These are phyloP conservation scores for Metarhizium robertsii DNA, from an alignment of 2,329 filamentous ascomycete genomes.

Conservation along the genomic window DNA sequence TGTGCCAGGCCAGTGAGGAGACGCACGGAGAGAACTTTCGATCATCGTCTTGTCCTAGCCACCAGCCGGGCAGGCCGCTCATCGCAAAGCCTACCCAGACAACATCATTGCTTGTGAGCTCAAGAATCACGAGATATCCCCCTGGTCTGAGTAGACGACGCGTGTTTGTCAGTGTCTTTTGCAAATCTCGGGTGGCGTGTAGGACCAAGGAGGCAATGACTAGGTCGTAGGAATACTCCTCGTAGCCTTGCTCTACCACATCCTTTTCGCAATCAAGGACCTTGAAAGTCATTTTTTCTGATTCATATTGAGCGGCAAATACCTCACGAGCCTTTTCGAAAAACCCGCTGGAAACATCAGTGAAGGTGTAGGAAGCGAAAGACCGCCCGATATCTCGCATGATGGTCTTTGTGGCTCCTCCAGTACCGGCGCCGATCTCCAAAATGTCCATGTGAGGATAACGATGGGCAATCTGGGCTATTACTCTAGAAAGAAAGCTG, in stretches of 20 bases:
- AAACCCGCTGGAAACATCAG: constrained; percentile 31
- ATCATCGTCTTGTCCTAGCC: constrained; percentile 1
- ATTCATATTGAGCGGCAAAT: constrained; percentile 13
- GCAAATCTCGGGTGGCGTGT: constrained; percentile 23
- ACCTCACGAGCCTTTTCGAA: constrained; percentile 25
- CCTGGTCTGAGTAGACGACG: constrained; percentile 7
- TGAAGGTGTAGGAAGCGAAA: constrained; percentile 32
- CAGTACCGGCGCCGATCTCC: constrained; percentile 33
- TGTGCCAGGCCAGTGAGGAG: not conserved
- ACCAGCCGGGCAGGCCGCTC: constrained; percentile 1
- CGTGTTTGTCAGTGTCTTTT: constrained; percentile 11
- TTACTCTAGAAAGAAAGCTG: not conserved
- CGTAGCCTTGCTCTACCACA: constrained; percentile 20
- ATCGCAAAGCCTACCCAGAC: constrained; percentile 2
- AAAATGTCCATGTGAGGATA: constrained; percentile 33
- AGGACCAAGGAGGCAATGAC: constrained; percentile 28
- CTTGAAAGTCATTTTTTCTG: constrained; percentile 10
- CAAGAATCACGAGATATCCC: constrained; percentile 4
- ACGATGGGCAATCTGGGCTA: constrained; percentile 14
- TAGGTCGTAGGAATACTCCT: constrained; percentile 23
- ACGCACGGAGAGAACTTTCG: not conserved
- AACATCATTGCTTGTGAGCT: not conserved
- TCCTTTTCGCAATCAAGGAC: constrained; percentile 16
- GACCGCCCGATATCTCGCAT: constrained; percentile 18
- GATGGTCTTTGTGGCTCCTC: constrained; percentile 27